Evolutionary conservation across 352 stramenopile genomes (phyloP).

Genomic region (Thraustotheca clavata): DNA sequence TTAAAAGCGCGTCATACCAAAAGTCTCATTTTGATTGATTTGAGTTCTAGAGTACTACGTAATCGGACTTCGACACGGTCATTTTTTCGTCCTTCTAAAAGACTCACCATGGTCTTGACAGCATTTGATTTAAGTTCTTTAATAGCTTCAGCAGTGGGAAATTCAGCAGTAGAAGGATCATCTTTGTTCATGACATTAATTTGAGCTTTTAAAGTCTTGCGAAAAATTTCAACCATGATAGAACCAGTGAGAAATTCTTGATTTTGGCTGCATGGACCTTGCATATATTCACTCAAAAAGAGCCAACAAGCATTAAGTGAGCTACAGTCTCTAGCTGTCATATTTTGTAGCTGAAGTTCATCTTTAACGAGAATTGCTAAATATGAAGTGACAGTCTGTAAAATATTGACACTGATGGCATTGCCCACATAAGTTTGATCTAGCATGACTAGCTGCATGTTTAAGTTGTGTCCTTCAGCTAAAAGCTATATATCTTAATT

Average conservation of each 20-base stretch:
- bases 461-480: conserved; percentile 22
- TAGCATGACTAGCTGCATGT: conserved; percentile 26
- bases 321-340: background rate
- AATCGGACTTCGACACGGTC: conserved; percentile 13
- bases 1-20: background rate
- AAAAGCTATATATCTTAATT: conserved; percentile 1
- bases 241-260: conserved; percentile 24
- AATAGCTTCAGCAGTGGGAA: conserved; percentile 6
- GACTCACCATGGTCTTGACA: conserved; percentile 22
- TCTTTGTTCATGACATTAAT: conserved; percentile 17
- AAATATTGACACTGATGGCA: conserved; percentile 19
- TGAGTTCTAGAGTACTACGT: conserved; percentile 14
- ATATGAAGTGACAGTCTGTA: conserved; percentile 23
- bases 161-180: background rate
- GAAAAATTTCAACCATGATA: conserved; percentile 24
- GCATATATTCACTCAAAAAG: conserved; percentile 26
- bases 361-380: conserved; percentile 24
- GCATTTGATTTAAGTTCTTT: conserved; percentile 24
- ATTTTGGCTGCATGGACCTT: conserved; percentile 23
- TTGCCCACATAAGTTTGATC: conserved; percentile 21
- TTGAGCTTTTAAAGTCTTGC: conserved; percentile 23
- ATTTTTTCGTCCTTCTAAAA: conserved; percentile 23
- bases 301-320: conserved; percentile 22
- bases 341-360: conserved; percentile 20
- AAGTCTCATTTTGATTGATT: conserved; percentile 19